These are phyloP conservation scores for Tetrapisispora arboricola DNA, from an alignment of 805 yeast genomes.

Conservation along the genomic window DNA sequence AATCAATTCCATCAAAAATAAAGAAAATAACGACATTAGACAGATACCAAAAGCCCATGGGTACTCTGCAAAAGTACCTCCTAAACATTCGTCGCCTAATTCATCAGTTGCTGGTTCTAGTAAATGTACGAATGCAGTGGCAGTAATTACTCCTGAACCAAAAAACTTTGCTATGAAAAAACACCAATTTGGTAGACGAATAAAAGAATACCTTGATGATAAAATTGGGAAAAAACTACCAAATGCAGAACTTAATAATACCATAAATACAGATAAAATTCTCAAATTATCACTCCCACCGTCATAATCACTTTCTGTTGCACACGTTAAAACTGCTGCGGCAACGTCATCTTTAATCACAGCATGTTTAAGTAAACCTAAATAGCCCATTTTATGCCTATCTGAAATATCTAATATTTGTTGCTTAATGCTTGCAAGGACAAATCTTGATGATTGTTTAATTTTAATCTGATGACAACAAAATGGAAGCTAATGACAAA, in stretches of 20 bases:
- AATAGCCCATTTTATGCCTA: not conserved
- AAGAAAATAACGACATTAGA: slow-evolving; percentile 35
- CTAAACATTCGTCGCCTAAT: slow-evolving; percentile 43
- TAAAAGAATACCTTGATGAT: slow-evolving; percentile 46
- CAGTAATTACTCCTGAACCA: slow-evolving; percentile 70
- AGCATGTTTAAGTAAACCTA: not conserved
- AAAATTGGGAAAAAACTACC: slow-evolving; percentile 57
- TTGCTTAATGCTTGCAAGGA: not conserved
- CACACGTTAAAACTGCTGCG: slow-evolving; percentile 27
- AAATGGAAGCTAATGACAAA: too few relatives aligned
- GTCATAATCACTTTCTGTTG: slow-evolving; percentile 34
- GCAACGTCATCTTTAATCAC: slow-evolving; percentile 12
- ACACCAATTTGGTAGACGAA: slow-evolving; percentile 50
- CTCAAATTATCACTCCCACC: slow-evolving; percentile 33
- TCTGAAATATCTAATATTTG: not conserved
- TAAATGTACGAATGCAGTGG: slow-evolving; percentile 66
- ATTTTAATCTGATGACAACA: not conserved
- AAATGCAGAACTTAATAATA: slow-evolving; percentile 44
- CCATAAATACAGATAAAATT: slow-evolving; percentile 54
- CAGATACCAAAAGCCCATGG: slow-evolving; percentile 51
- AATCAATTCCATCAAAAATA: slow-evolving; percentile 41
- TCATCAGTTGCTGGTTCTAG: slow-evolving; percentile 39
- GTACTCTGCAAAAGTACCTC: slow-evolving; percentile 44
- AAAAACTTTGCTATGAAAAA: slow-evolving; percentile 59
- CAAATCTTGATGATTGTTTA: not conserved